These are phyloP conservation scores for Endoconidiophora polonica DNA, from an alignment of 2,329 filamentous ascomycete species.

Conservation along the genomic window DNA sequence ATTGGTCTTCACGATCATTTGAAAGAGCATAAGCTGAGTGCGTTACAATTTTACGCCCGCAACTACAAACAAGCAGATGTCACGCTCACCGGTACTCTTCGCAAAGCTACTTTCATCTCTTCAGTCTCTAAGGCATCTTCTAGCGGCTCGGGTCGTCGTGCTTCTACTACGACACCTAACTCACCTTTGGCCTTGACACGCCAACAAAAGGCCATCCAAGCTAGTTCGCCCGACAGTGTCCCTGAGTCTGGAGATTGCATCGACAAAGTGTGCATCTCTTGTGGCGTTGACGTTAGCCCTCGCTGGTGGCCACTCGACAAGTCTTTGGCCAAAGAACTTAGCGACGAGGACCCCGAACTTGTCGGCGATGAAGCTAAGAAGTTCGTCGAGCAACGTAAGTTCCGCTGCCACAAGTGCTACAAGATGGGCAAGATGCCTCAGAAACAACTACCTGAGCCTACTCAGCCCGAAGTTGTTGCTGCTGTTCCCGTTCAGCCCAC, in stretches of 20 bases:
- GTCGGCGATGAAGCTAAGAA: conserved; percentile 40
- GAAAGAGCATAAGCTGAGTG: conserved; percentile 37
- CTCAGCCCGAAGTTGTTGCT: conserved; percentile 16
- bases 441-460: conserved; percentile 13
- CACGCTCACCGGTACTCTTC: conserved; percentile 74
- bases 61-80: conserved; percentile 93
- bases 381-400: conserved; percentile 42
- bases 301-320: conserved; percentile 52
- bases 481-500: background rate
- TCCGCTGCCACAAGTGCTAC: conserved; percentile 62
- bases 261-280: conserved; percentile 45
- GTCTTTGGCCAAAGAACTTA: conserved; percentile 33
- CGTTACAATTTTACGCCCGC: conserved; percentile 70
- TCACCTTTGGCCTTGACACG: conserved; percentile 16
- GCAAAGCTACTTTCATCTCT: conserved; percentile 67
- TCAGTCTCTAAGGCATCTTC: conserved; percentile 23
- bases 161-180: conserved; percentile 30
- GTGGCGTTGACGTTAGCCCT: conserved; percentile 53
- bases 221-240: conserved; percentile 15
- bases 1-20: conserved; percentile 7
- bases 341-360: conserved; percentile 28
- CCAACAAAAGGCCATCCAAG: background rate
- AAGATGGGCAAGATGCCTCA: conserved; percentile 33
- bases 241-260: conserved; percentile 22
- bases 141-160: conserved; percentile 29